Base-by-base conservation (phyloP, 352 stramenopile species). In the Phytophthora brassicae region DNA sequence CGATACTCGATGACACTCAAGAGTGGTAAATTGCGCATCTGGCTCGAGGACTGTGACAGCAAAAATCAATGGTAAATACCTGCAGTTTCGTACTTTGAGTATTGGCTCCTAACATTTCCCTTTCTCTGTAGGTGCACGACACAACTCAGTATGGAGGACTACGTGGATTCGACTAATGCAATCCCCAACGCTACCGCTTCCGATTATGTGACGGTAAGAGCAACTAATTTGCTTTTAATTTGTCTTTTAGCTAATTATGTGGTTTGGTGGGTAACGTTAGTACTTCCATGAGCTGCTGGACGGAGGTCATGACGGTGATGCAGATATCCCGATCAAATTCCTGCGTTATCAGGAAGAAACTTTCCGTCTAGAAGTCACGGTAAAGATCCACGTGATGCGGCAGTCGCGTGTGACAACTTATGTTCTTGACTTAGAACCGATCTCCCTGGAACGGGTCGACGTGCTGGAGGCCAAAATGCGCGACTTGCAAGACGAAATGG, bases 391-490 rank as follows among this genome's bases (percentile, higher is more conserved):
- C 33, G 31, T 47, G 29, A 13, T 53, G 14, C 1, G 2, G 2
- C 49, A 53, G 14, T 24, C 43, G 11, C 31, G 42, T 3, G 43
- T 62, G 6, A 43, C 6, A 11, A 33, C 22, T 2, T 61, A 61
- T 17, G 35, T 16, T 3, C 48, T 61, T 14, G 2, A 48, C 16
- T 4, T 61, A 4, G 33, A 47, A 6, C 1, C 33, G 1, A 35
- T 61, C 41, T 61, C 54, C 2, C 20, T 61, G n/a, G 54, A 54
- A 24, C 31, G 43, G 1, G 46, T 61, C 23, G 54, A 61, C 24
- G 23, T 55, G 1, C 12, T 67, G 44, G 50, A 61, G 36, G 52
- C 50, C 6, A 67, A 61, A 17, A 4, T 67, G 31, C 50, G 51
- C 9, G 59, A 67, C 28, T 28, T 56, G 12, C 5, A 67, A 17